phyloP scores from a whole-genome alignment of 139 green algal species.

The Picochlorum sp. region DNA sequence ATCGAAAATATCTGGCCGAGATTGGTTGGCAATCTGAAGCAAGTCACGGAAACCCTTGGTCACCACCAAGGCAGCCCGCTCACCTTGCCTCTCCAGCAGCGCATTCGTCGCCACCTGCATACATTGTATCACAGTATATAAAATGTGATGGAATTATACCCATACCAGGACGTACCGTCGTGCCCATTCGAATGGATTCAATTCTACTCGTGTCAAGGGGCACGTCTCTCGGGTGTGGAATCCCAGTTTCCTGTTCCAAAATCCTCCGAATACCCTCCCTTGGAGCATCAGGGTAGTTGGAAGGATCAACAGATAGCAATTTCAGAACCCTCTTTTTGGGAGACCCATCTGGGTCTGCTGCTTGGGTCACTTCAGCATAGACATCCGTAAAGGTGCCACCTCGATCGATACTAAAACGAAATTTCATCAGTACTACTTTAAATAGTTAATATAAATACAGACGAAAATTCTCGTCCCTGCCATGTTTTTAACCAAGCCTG shows the following conservation, averaged over 20 bases:
- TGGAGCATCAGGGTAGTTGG: conserved; percentile 89
- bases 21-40: conserved; percentile 90
- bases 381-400: conserved; percentile 98
- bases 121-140: not conserved
- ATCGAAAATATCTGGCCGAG: conserved; percentile 86
- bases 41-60: conserved; percentile 85
- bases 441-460: too few species aligned
- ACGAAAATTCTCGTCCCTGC: too few species aligned
- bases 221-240: conserved; percentile 35
- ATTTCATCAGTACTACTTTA: not conserved
- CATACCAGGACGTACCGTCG: conserved; percentile 43
- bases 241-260: conserved; percentile 73
- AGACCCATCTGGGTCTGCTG: not conserved
- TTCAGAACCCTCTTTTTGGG: conserved; percentile 55
- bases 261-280: conserved; percentile 89
- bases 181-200: conserved; percentile 85
- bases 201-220: conserved; percentile 78
- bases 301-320: conserved; percentile 89
- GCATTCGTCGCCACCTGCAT: conserved; percentile 88
- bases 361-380: conserved; percentile 68
- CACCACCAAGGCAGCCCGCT: conserved; percentile 67
- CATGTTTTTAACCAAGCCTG: not conserved
- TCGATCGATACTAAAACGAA: conserved; percentile 85
- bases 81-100: conserved; percentile 83
- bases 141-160: not conserved